These are phyloP conservation scores for Acanthochlamys bracteata DNA, from an alignment of 106 monocot genomes.

Conservation along the genomic window DNA sequence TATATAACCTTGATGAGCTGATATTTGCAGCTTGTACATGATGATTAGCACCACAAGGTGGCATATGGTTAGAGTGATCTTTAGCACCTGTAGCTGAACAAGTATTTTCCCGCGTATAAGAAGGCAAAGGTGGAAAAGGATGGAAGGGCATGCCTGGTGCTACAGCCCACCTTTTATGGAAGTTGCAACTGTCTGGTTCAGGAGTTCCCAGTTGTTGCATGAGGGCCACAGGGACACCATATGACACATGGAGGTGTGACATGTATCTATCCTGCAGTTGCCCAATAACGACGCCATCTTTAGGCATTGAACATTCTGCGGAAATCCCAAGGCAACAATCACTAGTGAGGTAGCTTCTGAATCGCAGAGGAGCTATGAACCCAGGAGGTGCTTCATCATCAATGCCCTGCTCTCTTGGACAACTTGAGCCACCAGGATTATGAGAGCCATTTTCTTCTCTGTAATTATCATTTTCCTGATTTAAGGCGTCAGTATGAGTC, in stretches of 20 bases:
- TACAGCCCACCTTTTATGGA: constrained; percentile 27
- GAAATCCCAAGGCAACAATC: constrained; percentile 1
- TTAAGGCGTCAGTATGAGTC: constrained; percentile 4
- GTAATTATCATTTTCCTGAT: constrained; percentile 5
- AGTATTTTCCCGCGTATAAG: constrained; percentile 33
- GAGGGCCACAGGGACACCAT: constrained; percentile 57
- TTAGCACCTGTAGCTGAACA: not conserved
- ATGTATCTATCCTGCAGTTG: constrained; percentile 41
- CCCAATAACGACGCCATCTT: constrained; percentile 25
- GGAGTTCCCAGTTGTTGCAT: constrained; percentile 54
- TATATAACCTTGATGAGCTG: constrained; percentile 3
- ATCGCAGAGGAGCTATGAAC: constrained; percentile 27
- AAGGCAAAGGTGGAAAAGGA: constrained; percentile 77
- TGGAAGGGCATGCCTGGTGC: constrained; percentile 83
- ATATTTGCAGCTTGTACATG: not conserved
- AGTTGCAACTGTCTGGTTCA: constrained; percentile 1
- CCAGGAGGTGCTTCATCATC: constrained; percentile 45
- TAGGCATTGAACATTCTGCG: not conserved
- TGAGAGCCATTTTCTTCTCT: constrained; percentile 12
- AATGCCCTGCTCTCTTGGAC: constrained; percentile 4
- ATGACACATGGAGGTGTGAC: constrained; percentile 44
- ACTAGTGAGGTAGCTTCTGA: not conserved
- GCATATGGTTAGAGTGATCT: not conserved
- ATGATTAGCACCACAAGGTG: not conserved
- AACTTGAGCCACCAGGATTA: not conserved